Percentiles rank a stretch among this genome's conserved stretches.
Conservation (phyloP, 352 stramenopile species). For the Achlya hypogyna region DNA sequence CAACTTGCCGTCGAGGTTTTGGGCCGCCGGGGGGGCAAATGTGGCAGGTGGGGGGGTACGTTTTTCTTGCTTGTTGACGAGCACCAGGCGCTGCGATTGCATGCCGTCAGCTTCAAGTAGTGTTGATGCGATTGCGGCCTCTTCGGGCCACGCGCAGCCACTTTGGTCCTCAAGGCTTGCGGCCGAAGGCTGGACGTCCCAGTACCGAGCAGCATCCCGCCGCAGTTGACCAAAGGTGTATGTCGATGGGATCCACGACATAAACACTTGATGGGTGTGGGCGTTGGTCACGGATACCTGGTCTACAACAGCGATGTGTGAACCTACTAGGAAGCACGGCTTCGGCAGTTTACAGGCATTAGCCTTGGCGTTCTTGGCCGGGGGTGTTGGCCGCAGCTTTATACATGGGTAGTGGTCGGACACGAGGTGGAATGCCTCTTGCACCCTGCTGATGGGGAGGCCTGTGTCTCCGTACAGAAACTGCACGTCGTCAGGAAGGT, state of each 20-base stretch:
- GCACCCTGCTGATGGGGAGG: conserved; percentile 41
- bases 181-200: conserved; percentile 37
- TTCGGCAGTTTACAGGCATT: not conserved
- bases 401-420: conserved; percentile 56
- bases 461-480: conserved; percentile 57
- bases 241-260: conserved; percentile 50
- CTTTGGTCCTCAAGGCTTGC: conserved; percentile 46
- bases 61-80: conserved; percentile 30
- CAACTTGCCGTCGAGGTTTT: conserved; percentile 44
- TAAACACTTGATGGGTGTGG: conserved; percentile 42
- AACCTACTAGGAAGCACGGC: not conserved
- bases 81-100: conserved; percentile 36
- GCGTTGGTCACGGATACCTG: conserved; percentile 7
- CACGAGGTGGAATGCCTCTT: conserved; percentile 53
- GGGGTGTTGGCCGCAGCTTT: conserved; percentile 39
- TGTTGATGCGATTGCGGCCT: conserved; percentile 50
- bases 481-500: conserved; percentile 52
- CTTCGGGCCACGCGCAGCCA: conserved; percentile 66
- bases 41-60: too few relatives aligned
- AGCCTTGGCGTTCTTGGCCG: not conserved
- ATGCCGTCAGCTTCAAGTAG: conserved; percentile 46
- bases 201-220: conserved; percentile 56
- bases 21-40: conserved; percentile 4
- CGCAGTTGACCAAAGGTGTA: conserved; percentile 74
- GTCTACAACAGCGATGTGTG: not conserved